Base-by-base conservation (phyloP, 2,329 filamentous ascomycete species). In the Calonectria fujianensis region DNA sequence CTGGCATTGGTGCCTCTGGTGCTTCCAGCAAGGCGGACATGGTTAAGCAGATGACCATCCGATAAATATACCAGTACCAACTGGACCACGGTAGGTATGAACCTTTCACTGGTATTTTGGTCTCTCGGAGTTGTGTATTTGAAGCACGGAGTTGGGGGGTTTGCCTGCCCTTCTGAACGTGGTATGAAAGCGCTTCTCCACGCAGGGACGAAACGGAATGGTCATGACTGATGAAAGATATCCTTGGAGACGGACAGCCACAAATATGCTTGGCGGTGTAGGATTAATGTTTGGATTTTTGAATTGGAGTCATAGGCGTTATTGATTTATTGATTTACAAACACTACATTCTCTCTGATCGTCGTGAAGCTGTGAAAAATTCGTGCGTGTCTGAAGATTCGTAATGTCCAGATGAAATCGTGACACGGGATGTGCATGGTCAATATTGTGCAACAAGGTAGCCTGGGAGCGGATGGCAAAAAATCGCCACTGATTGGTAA, bases 1-100 rank as follows among this genome's bases (percentile, higher is more conserved):
- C 93, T 67, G 91, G 92, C 64, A 89, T 93, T 70, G 90, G 91
- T 75, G 90, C 91, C 80, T 90, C 93, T 73, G 93, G 92, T 76
- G 89, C 94, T 74, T 93, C 93, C 65, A 91, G 91, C 86, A 96
- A 96, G 88, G 95, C 94, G 71, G 93, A 95, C 82, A 94, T 96
- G 90, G 93, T 93, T 84, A 98, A 98, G 93, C 95, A 96, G 86
- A 98, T 98, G 94, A 98, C 96, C 59, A 96, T 96, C 84, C 93
- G 95, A 84, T 97, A 92, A 90, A 81, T 74, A 77, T 66, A 69
- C 75, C 74, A 79, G 68, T 77, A 77, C 73, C 72, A 76, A 77
- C 76, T 81, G 77, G 76, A 81, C 79, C 83, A 86, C 83, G 86
- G 87, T 89, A 89, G 84, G 87, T 89, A 89, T 88, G 75, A 79